Conservation (phyloP, 108 stramenopile species). For the Nitzschia palea region DNA sequence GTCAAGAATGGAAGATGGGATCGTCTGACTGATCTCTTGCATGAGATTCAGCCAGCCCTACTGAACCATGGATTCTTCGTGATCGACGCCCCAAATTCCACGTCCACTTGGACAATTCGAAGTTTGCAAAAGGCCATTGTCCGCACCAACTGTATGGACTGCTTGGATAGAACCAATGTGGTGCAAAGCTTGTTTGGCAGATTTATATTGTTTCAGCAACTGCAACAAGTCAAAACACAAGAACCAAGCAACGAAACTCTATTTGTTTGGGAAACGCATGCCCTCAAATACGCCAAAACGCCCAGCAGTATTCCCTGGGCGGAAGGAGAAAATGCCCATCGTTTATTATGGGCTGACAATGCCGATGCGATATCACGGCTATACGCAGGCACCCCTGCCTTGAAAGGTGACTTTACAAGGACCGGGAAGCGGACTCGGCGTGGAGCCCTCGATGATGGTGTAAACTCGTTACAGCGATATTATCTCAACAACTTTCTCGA, state of each 20-base stretch:
- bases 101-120: slow-evolving; percentile 38
- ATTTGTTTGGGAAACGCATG: slow-evolving; percentile 42
- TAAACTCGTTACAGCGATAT: slow-evolving; percentile 95
- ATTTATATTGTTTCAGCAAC: slow-evolving; percentile 64
- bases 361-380: slow-evolving; percentile 90
- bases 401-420: slow-evolving; percentile 94
- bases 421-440: slow-evolving; percentile 89
- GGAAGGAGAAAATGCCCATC: slow-evolving; percentile 72
- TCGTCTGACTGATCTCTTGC: slow-evolving; percentile 71
- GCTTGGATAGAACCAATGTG: slow-evolving; percentile 97
- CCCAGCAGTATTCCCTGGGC: slow-evolving; percentile 64
- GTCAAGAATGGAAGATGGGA: slow-evolving; percentile 89
- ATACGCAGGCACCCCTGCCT: slow-evolving; percentile 94
- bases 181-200: slow-evolving; percentile 93
- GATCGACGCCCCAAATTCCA: slow-evolving; percentile 23
- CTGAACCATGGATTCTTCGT: slow-evolving; percentile 70
- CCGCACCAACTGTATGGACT: slow-evolving; percentile 99
- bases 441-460: slow-evolving; percentile 93
- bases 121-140: slow-evolving; percentile 82
- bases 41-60: slow-evolving; percentile 63
- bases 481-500: slow-evolving; percentile 96
- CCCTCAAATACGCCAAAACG: slow-evolving; percentile 30
- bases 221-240: slow-evolving; percentile 27
- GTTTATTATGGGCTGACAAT: slow-evolving; percentile 87
- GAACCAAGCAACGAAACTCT: slow-evolving; percentile 37